Base-by-base conservation (phyloP, 108 stramenopile species). In the Nannochloropsis salina region DNA sequence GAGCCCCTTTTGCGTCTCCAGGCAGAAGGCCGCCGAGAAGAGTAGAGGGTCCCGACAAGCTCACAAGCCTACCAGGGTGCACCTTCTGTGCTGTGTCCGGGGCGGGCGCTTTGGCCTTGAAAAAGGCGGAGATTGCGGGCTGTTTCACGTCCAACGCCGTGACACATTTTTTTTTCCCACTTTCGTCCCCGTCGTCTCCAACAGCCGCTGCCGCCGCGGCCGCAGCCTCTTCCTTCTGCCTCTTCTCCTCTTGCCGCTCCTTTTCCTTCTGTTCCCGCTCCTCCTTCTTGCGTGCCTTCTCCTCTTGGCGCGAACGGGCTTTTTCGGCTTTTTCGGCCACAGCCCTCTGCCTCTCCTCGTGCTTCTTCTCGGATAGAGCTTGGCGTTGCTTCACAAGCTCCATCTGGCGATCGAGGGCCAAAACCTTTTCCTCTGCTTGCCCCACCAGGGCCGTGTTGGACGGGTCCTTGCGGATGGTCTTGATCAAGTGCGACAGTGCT, bases 341-440 rank as follows among this genome's bases (percentile, higher is more conserved):
- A 41, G 10, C 44, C 44, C 44, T 80, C 44, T 41, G 79, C 86
- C 44, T 83, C 79, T 80, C 74, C 9, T 80, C 47, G 41, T 31
- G 44, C 45, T 82, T 83, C 86, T 84, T 83, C 80, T 87, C 83
- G 15, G 44, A 41, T 5, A 83, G 43, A 21, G 74, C 86, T 21
- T 85, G 43, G 61, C 61, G 61, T 74, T 74, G 61, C 61, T 74
- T 43, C 6, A 44, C 42, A 42, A 80, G 22, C 51, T 82, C 81
- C 40, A 42, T 41, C 9, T 82, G 43, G 40, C 85, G 82, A 9
- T 44, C 86, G 42, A 86, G 83, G 5, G 18, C 51, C 47, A 83
- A 12, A 9, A 86, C 83, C 80, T 87, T 87, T 45, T 87, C 87
- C 80, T 87, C 87, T 44, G 83, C 87, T 83, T 84, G 80, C 83